A percentile compares a stretch with the other conserved stretches of the same genome.
These are phyloP conservation scores for Dentiscutata heterogama DNA, from an alignment of 371 early-diverging fungal species.

Conservation along the genomic window DNA sequence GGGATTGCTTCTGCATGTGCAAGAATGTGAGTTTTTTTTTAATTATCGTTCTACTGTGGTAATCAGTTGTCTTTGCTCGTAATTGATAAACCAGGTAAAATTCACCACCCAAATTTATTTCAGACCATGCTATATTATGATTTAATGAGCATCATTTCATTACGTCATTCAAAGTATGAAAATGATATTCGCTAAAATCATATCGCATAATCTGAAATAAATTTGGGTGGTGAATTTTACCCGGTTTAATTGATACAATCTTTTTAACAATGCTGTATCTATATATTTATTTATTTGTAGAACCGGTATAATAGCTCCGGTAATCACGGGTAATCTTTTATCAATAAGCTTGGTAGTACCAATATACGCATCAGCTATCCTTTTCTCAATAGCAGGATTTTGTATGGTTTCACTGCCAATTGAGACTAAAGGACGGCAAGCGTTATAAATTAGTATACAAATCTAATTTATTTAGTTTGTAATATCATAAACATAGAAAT, in stretches of 20 bases:
- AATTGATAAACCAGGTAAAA: no score
- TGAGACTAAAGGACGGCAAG: conserved; percentile 66
- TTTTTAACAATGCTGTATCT: conserved; percentile 25
- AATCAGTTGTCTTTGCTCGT: background rate
- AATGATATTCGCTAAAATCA: no score
- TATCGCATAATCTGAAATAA: no score
- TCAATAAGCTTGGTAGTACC: conserved; percentile 68
- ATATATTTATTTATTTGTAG: conserved; percentile 40
- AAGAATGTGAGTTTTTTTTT: conserved; percentile 61
- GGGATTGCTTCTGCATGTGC: conserved; percentile 84
- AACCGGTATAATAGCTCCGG: conserved; percentile 81
- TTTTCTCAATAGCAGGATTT: conserved; percentile 67
- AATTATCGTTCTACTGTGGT: background rate
- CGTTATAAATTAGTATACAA: background rate
- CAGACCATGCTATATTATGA: no score
- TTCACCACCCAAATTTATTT: no score
- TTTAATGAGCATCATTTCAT: no score
- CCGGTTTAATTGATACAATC: background rate
- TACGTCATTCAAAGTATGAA: no score
- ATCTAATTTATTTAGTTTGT: no score
- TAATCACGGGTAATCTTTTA: conserved; percentile 75
- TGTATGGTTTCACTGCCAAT: conserved; percentile 77
- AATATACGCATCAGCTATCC: conserved; percentile 71
- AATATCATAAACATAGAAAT: no score
- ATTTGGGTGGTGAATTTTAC: no score